phyloP scores from a whole-genome alignment of 108 stramenopile genomes.

The Heterococcus sp. region DNA sequence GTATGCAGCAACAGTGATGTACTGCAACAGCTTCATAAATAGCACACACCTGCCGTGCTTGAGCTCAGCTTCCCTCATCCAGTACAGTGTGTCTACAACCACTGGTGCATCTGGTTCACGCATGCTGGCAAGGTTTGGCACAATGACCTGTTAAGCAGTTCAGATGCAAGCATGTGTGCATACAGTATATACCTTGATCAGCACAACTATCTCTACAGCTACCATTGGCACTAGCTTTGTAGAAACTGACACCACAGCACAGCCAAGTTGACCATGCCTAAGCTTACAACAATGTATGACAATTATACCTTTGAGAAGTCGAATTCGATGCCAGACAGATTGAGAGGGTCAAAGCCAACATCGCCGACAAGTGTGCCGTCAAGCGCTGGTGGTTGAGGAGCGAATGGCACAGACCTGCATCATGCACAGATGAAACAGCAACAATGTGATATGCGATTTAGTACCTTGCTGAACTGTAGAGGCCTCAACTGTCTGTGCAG shows the following conservation, averaged over 20 bases:
- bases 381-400: conserved; percentile 39
- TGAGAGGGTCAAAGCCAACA: conserved; percentile 57
- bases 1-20: too few relatives aligned
- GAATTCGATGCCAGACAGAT: conserved; percentile 42
- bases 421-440: conserved; percentile 45
- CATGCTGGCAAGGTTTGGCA: conserved; percentile 27
- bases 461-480: conserved; percentile 38
- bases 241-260: not conserved
- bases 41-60: conserved; percentile 47
- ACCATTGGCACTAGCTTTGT: not conserved
- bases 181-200: not conserved
- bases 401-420: conserved; percentile 43
- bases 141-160: conserved; percentile 20
- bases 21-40: not conserved
- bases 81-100: conserved; percentile 51
- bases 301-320: conserved; percentile 40
- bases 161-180: too few relatives aligned
- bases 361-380: conserved; percentile 49
- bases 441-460: conserved; percentile 77
- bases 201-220: not conserved
- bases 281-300: not conserved
- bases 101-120: conserved; percentile 9
- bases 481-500: not conserved
- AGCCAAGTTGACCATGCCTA: not conserved
- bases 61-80: conserved; percentile 61